A percentile compares a stretch with the other conserved stretches of the same genome.
phyloP scores from a whole-genome alignment of 2,329 filamentous ascomycete genomes.

The Didymella glomerata region DNA sequence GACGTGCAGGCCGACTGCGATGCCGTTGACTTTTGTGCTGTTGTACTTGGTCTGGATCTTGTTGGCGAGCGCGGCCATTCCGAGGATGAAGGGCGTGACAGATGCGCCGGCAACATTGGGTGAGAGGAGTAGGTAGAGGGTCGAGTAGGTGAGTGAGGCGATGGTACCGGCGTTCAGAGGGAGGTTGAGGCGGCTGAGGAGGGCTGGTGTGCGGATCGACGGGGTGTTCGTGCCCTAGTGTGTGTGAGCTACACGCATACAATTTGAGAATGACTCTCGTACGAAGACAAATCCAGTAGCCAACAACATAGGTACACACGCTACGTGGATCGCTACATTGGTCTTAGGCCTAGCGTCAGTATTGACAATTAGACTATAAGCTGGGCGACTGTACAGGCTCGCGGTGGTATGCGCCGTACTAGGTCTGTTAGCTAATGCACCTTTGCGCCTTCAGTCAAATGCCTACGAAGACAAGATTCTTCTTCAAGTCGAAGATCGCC shows the following conservation, averaged over 20 bases:
- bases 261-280: conserved; percentile 42
- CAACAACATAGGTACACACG: conserved; percentile 78
- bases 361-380: too few species aligned
- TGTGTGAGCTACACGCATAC: not conserved
- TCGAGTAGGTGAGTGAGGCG: conserved; percentile 69
- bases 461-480: conserved; percentile 46
- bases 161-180: conserved; percentile 58
- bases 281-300: conserved; percentile 76
- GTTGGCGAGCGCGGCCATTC: conserved; percentile 76
- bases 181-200: conserved; percentile 49
- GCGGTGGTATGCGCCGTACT: conserved; percentile 88
- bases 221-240: conserved; percentile 64
- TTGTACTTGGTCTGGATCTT: conserved; percentile 68
- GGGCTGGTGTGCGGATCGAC: conserved; percentile 52
- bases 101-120: conserved; percentile 80
- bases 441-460: not conserved
- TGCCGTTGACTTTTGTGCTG: conserved; percentile 64
- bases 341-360: conserved; percentile 54
- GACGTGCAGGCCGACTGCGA: conserved; percentile 73
- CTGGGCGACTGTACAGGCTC: conserved; percentile 62
- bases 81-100: conserved; percentile 77
- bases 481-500: conserved; percentile 44
- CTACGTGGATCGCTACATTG: conserved; percentile 81
- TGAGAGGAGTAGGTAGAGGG: conserved; percentile 90
- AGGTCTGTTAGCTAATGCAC: not conserved